Percentiles rank a stretch among this genome's conserved stretches.
phyloP scores from a whole-genome alignment of 2,329 filamentous ascomycete species.

The Verticillium klebahnii region DNA sequence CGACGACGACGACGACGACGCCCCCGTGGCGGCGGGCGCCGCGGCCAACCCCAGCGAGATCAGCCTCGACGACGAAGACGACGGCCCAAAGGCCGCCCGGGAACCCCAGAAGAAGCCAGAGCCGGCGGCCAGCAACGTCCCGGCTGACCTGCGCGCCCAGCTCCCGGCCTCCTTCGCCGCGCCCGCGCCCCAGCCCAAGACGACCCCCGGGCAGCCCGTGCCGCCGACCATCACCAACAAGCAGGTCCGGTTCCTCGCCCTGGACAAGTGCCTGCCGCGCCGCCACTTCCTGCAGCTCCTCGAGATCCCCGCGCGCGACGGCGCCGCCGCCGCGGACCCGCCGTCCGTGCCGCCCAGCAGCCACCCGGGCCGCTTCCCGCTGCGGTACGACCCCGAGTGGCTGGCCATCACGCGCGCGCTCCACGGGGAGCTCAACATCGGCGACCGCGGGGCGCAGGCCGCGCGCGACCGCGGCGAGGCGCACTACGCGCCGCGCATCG shows the following conservation, averaged over 20 bases:
- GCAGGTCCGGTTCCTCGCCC: slow-evolving; percentile 75
- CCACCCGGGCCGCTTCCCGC: slow-evolving; percentile 44
- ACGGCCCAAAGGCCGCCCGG: slow-evolving; percentile 15
- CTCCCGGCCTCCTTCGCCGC: slow-evolving; percentile 71
- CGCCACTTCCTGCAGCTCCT: slow-evolving; percentile 79
- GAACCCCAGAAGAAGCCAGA: slow-evolving; percentile 3
- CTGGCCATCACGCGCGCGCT: slow-evolving; percentile 88
- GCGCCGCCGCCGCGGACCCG: not conserved
- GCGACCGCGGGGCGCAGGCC: slow-evolving; percentile 48
- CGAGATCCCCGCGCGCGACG: slow-evolving; percentile 45
- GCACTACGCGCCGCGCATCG: slow-evolving; percentile 63
- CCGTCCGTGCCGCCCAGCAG: slow-evolving; percentile 2
- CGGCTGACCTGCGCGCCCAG: slow-evolving; percentile 64
- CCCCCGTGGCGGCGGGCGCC: not conserved
- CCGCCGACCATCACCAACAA: slow-evolving; percentile 73
- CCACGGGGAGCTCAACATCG: slow-evolving; percentile 58
- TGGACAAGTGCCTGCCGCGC: slow-evolving; percentile 84
- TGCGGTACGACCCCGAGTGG: slow-evolving; percentile 92
- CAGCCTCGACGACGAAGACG: slow-evolving; percentile 58
- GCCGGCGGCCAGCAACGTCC: slow-evolving; percentile 31
- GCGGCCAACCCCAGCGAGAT: slow-evolving; percentile 63
- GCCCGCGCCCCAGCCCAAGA: slow-evolving; percentile 26
- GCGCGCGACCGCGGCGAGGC: slow-evolving; percentile 63
- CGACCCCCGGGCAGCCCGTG: slow-evolving; percentile 55
- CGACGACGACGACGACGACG: slow-evolving; percentile 8